phyloP scores from a whole-genome alignment of 2,329 filamentous ascomycete species.

The Alternaria ethzedia region DNA sequence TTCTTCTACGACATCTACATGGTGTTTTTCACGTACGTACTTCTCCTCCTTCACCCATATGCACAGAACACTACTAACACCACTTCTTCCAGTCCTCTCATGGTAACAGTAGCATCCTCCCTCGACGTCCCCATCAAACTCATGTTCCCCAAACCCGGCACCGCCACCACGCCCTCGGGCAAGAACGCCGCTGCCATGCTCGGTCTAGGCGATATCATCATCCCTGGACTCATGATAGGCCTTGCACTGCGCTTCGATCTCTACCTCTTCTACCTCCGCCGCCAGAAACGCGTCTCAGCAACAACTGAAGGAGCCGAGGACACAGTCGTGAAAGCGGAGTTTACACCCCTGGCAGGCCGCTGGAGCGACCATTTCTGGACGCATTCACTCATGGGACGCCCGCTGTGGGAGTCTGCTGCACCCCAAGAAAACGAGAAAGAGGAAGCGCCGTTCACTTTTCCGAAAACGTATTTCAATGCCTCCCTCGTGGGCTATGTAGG shows the following conservation, averaged over 20 bases:
- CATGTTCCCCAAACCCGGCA: constrained; percentile 73
- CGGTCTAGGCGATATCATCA: constrained; percentile 89
- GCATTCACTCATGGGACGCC: constrained; percentile 40
- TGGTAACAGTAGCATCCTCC: constrained; percentile 86
- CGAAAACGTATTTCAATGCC: constrained; percentile 85
- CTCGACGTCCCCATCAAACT: constrained; percentile 94
- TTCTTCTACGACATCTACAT: constrained; percentile 97
- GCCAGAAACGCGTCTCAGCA: constrained; percentile 55
- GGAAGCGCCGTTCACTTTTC: constrained; percentile 61
- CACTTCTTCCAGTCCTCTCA: constrained; percentile 66
- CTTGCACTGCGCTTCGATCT: constrained; percentile 91
- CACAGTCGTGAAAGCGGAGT: constrained; percentile 48
- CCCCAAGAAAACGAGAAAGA: constrained; percentile 10
- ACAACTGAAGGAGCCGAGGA: constrained; percentile 15
- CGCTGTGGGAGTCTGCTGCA: constrained; percentile 24
- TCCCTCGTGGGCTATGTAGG: constrained; percentile 76
- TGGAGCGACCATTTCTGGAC: constrained; percentile 91
- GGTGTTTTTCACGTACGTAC: constrained; percentile 77
- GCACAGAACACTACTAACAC: constrained; percentile 7
- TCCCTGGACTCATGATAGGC: constrained; percentile 89
- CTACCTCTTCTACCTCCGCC: constrained; percentile 78
- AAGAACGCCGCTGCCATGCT: constrained; percentile 72
- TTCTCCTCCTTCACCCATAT: neutral
- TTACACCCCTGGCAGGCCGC: constrained; percentile 64
- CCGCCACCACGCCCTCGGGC: constrained; percentile 37